A percentile compares a stretch with the other conserved stretches of the same genome.
Evolutionary conservation across 176 grass and related monocot species (phyloP).

Genomic region (Metroxylon sagu): DNA sequence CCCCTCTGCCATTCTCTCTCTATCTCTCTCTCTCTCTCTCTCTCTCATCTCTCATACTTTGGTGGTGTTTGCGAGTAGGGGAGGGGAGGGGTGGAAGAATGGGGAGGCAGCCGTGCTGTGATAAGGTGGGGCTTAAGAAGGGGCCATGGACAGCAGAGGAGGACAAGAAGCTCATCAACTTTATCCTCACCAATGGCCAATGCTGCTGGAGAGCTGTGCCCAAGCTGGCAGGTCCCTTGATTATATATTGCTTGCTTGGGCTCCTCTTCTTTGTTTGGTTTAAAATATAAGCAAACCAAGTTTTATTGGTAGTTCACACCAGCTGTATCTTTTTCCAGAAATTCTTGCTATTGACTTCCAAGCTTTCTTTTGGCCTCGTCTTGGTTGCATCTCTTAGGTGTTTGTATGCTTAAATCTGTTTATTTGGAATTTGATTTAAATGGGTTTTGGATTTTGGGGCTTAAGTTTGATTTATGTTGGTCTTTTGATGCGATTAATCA

Average conservation of each 20-base stretch:
- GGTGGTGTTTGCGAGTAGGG: too few relatives aligned
- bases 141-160: slow-evolving; percentile 6
- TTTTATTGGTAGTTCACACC: too few relatives aligned
- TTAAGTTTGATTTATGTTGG: too few relatives aligned
- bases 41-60: not conserved
- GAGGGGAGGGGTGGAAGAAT: not conserved
- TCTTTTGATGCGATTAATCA: too few relatives aligned
- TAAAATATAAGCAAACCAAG: not conserved
- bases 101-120: slow-evolving; percentile 15
- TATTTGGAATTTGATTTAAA: too few relatives aligned
- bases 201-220: slow-evolving; percentile 9
- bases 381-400: too few relatives aligned
- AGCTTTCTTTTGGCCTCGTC: too few relatives aligned
- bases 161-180: slow-evolving; percentile 12
- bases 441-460: too few relatives aligned
- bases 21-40: not conserved
- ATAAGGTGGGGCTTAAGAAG: slow-evolving; percentile 4
- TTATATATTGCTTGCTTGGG: not conserved
- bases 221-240: not conserved
- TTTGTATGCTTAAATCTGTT: too few relatives aligned
- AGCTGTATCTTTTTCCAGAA: too few relatives aligned
- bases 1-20: not conserved
- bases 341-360: too few relatives aligned
- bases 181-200: slow-evolving; percentile 5
- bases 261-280: not conserved